phyloP scores from a whole-genome alignment of 768 basidiomycete genomes.

The Russula olivacea region DNA sequence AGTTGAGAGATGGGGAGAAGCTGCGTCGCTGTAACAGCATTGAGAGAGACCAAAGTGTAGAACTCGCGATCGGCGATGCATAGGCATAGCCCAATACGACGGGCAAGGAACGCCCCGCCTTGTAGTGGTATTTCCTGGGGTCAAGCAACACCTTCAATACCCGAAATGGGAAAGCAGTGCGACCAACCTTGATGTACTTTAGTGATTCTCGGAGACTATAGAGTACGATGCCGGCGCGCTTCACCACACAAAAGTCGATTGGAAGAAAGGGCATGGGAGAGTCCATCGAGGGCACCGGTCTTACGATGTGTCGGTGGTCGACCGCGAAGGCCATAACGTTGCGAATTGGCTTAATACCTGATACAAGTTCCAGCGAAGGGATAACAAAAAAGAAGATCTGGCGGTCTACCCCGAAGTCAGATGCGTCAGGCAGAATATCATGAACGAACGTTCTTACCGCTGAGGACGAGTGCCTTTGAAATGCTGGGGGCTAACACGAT shows the following conservation, averaged over 20 bases:
- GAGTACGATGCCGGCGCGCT: constrained; percentile 56
- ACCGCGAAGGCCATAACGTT: constrained; percentile 77
- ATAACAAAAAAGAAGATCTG: constrained; percentile 75
- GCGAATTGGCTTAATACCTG: constrained; percentile 68
- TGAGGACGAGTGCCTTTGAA: constrained; percentile 65
- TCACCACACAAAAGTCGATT: constrained; percentile 69
- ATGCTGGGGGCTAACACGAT: constrained; percentile 76
- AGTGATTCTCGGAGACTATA: constrained; percentile 62
- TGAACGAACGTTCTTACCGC: constrained; percentile 44
- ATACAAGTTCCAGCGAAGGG: constrained; percentile 71
- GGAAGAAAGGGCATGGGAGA: constrained; percentile 40
- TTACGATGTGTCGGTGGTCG: constrained; percentile 65
- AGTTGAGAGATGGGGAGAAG: constrained; percentile 79
- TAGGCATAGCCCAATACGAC: constrained; percentile 54
- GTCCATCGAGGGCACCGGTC: constrained; percentile 41
- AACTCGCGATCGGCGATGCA: constrained; percentile 67
- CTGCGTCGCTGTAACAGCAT: constrained; percentile 59
- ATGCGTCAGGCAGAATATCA: constrained; percentile 15
- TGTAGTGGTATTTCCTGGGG: constrained; percentile 67
- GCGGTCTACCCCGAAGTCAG: constrained; percentile 37
- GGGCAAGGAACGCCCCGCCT: constrained; percentile 50
- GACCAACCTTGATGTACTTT: constrained; percentile 52
- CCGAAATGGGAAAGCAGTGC: neutral
- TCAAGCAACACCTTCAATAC: constrained; percentile 3
- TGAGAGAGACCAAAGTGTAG: constrained; percentile 79